Evolutionary conservation across 1,284 basidiomycete genomes (phyloP).

Genomic region (Ustilago xerochloae): DNA sequence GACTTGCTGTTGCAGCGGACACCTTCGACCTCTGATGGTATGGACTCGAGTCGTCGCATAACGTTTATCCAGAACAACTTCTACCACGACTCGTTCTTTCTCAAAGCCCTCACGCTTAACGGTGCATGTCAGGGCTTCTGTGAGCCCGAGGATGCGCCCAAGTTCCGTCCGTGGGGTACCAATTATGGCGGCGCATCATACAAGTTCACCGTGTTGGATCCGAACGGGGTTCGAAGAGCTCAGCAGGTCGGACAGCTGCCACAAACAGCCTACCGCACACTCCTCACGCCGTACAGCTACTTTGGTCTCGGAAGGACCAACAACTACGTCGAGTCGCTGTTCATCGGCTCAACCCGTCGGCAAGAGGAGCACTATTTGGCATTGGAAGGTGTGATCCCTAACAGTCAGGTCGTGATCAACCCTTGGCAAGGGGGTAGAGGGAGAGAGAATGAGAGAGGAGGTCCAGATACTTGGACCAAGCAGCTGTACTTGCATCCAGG

Average conservation of each 20-base stretch:
- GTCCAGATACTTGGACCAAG: constrained; percentile 77
- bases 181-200: constrained; percentile 94
- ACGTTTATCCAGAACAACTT: constrained; percentile 96
- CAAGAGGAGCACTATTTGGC: constrained; percentile 82
- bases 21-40: constrained; percentile 15
- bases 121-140: constrained; percentile 86
- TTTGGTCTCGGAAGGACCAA: constrained; percentile 98
- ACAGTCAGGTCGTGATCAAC: constrained; percentile 94
- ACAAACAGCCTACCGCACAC: constrained; percentile 87
- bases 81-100: constrained; percentile 98
- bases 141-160: constrained; percentile 68
- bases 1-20: constrained; percentile 87
- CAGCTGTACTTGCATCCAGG: constrained; percentile 93
- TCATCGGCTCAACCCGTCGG: constrained; percentile 61
- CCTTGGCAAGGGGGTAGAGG: constrained; percentile 73
- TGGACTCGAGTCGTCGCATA: constrained; percentile 68
- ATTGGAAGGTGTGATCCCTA: constrained; percentile 96
- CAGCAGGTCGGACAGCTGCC: constrained; percentile 93
- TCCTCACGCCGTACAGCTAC: constrained; percentile 91
- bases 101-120: constrained; percentile 91
- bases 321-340: constrained; percentile 88
- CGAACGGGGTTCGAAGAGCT: constrained; percentile 86
- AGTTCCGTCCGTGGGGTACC: constrained; percentile 81
- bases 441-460: constrained; percentile 19
- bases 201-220: constrained; percentile 96